Evolutionary conservation across 768 basidiomycete genomes (phyloP).

Genomic region (Pleurotus platypus): DNA sequence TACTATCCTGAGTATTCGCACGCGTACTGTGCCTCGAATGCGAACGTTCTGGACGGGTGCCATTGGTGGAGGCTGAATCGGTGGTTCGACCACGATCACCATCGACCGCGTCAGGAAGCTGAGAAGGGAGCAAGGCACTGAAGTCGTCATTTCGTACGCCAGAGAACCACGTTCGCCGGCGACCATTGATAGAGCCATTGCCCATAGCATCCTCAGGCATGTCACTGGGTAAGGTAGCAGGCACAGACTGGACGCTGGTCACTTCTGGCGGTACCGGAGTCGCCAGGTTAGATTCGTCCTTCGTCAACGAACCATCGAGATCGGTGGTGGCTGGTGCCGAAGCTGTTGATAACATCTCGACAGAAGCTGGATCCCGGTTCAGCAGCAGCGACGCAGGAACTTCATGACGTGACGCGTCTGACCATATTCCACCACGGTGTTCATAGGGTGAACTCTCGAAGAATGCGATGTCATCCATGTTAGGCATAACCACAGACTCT

Average conservation of each 20-base stretch:
- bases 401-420: conserved; percentile 59
- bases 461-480: conserved; percentile 98
- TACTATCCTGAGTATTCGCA: conserved; percentile 5
- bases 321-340: conserved; percentile 30
- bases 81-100: background rate
- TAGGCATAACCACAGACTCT: conserved; percentile 92
- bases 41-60: conserved; percentile 5
- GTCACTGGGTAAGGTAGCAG: background rate
- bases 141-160: conserved; percentile 35
- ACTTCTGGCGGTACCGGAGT: background rate
- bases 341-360: conserved; percentile 28
- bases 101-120: conserved; percentile 13
- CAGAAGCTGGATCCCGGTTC: conserved; percentile 13
- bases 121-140: conserved; percentile 18
- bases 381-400: conserved; percentile 19
- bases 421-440: conserved; percentile 88
- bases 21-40: background rate
- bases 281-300: background rate
- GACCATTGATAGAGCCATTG: conserved; percentile 21
- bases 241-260: background rate
- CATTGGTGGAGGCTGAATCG: background rate
- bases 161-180: conserved; percentile 60
- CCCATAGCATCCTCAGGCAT: background rate
- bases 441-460: conserved; percentile 69
- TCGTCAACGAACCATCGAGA: background rate